phyloP scores from a whole-genome alignment of 352 stramenopile species.

The Pythium phragmitis region DNA sequence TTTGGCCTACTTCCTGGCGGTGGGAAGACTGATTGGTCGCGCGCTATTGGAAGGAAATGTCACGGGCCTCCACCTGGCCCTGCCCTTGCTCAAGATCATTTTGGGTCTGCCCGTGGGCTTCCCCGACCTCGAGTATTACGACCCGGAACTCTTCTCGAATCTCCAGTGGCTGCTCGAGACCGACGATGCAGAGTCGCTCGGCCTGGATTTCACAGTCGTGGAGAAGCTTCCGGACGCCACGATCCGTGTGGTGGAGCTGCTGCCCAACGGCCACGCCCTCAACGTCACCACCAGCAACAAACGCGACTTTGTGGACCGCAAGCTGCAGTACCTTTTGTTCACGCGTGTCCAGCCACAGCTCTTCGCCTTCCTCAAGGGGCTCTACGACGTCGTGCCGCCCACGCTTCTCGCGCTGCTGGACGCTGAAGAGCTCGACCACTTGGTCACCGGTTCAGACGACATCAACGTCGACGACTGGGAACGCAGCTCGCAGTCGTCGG shows the following conservation, averaged over 20 bases:
- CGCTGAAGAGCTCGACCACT: constrained; percentile 92
- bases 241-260: constrained; percentile 43
- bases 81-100: constrained; percentile 97
- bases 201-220: constrained; percentile 65
- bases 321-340: constrained; percentile 93
- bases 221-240: constrained; percentile 29
- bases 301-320: constrained; percentile 90
- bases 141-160: constrained; percentile 56
- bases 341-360: constrained; percentile 90
- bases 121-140: constrained; percentile 89
- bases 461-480: constrained; percentile 94
- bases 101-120: constrained; percentile 93
- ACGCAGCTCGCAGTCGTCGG: constrained; percentile 48
- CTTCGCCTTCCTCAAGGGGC: constrained; percentile 90
- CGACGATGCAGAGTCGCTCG: constrained; percentile 48
- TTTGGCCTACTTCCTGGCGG: constrained; percentile 59
- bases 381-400: constrained; percentile 95
- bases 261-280: constrained; percentile 56
- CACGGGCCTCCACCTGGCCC: constrained; percentile 92
- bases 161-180: constrained; percentile 68
- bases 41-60: constrained; percentile 90
- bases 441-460: constrained; percentile 88
- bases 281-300: constrained; percentile 95
- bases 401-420: constrained; percentile 91
- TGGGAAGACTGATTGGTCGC: constrained; percentile 53